Percentiles rank a stretch among this genome's conserved stretches.
phyloP scores from a whole-genome alignment of 2,329 filamentous ascomycete genomes.

The Fusarium hostae region DNA sequence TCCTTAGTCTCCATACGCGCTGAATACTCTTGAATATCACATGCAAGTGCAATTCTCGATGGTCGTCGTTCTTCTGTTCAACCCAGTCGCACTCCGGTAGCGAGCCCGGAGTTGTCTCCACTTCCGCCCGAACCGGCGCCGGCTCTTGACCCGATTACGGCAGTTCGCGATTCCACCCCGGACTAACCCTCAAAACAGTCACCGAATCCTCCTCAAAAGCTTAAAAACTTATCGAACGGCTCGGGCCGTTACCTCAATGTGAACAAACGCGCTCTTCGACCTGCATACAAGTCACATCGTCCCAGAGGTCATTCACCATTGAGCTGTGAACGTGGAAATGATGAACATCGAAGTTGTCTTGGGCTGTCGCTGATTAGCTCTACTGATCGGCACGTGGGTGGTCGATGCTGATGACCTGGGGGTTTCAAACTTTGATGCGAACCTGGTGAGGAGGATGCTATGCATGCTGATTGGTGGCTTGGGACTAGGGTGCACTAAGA shows the following conservation, averaged over 20 bases:
- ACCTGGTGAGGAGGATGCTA: slow-evolving; percentile 13
- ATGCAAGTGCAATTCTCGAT: background rate
- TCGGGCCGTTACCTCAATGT: slow-evolving; percentile 31
- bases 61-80: background rate
- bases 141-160: slow-evolving; percentile 29
- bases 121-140: slow-evolving; percentile 22
- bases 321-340: slow-evolving; percentile 28
- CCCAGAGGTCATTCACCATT: slow-evolving; percentile 23
- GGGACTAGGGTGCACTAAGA: background rate
- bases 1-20: background rate
- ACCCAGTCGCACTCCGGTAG: background rate
- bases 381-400: slow-evolving; percentile 37
- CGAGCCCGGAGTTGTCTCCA: slow-evolving; percentile 13
- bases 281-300: slow-evolving; percentile 4
- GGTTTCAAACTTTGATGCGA: slow-evolving; percentile 34
- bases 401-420: slow-evolving; percentile 29
- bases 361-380: slow-evolving; percentile 19
- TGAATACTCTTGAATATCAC: background rate
- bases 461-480: background rate
- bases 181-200: slow-evolving; percentile 10
- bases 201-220: slow-evolving; percentile 12
- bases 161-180: slow-evolving; percentile 18
- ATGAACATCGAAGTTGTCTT: background rate
- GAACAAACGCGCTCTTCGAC: slow-evolving; percentile 9
- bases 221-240: slow-evolving; percentile 6